Conservation (phyloP, 352 stramenopile genomes). For the Thraustochytrium sp. region DNA sequence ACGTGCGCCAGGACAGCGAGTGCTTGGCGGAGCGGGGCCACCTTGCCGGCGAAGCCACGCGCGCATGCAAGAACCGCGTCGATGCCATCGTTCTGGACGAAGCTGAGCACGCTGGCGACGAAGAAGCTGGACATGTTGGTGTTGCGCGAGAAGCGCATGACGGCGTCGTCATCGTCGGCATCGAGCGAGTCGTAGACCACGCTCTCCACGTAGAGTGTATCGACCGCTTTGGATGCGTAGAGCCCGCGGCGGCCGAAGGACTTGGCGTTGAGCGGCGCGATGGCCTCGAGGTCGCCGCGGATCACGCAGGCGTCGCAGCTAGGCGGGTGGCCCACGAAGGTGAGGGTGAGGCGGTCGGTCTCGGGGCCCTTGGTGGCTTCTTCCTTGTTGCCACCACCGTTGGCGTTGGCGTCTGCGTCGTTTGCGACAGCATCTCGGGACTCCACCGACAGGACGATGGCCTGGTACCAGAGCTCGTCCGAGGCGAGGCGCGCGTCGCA, state of each 20-base stretch:
- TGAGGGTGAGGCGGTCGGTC: not conserved
- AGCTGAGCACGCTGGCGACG: not conserved
- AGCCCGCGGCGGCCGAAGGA: not conserved
- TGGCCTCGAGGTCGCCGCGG: not conserved
- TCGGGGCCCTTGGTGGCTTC: no score
- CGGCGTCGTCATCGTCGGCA: not conserved
- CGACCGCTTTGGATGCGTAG: not conserved
- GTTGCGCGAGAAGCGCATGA: not conserved
- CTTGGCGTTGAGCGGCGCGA: constrained; percentile 21
- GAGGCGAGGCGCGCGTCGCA: not conserved
- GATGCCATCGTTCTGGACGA: not conserved
- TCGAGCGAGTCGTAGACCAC: not conserved
- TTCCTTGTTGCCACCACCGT: no score
- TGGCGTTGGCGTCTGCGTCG: no score
- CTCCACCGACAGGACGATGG: constrained; percentile 5
- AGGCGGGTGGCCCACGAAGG: constrained; percentile 15
- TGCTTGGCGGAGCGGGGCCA: not conserved
- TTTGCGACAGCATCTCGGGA: no score
- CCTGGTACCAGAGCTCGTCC: constrained; percentile 24
- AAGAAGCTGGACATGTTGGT: not conserved
- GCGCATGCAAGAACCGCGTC: not conserved
- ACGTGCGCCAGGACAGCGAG: not conserved
- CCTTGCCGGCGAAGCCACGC: not conserved
- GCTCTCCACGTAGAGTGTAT: not conserved
- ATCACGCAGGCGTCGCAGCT: not conserved